Base-by-base conservation (phyloP, 331 rosid species). In the Quercus lobata region DNA sequence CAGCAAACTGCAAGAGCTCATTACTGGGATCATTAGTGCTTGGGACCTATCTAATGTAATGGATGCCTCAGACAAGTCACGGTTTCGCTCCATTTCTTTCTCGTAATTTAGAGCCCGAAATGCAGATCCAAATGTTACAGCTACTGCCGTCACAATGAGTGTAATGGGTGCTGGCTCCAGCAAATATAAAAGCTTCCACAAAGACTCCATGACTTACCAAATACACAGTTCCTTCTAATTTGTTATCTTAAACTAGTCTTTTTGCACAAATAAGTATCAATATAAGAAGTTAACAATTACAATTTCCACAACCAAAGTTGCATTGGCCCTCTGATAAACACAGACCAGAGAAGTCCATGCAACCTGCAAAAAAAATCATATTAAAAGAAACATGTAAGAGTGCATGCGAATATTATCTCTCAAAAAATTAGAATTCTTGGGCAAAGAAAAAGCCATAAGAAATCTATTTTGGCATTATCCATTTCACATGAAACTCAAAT, bases 1-100 rank as follows among this genome's bases (percentile, higher is more conserved):
- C 86, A 96, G 92, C 91, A 96, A 80, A 89, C 99, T 92, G 83
- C 90, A 73, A 84, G 98, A 96, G 88, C 99, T 96, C 98, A 96
- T 96, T 69, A 96, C 89, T 12, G 99, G 99, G 81, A 96, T 96
- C 99, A 96, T 96, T 82, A 93, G 87, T 1, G 97, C 98, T 79
- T 96, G 98, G 35, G 97, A 90, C 86, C 91, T 88, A 79, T 96
- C 97, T 82, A 96, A 82, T 17, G 97, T 96, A 80, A 96, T 92
- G 57, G 99, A 96, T 53, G 95, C 96, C 84, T 93, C 98, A 0
- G 93, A 92, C 1, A 93, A 76, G 82, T 93, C 97, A 54, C 77
- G 97, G 66, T 92, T 96, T 10, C 89, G 92, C 87, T 93, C 99
- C 98, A 93, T 96, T 85, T 96, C 99, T 84, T 96, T 96, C 70